A percentile compares a stretch with the other conserved stretches of the same genome.
Evolutionary conservation across 2,329 filamentous ascomycete genomes (phyloP).

Genomic region (Dryadomyces quercus-mongolicae): DNA sequence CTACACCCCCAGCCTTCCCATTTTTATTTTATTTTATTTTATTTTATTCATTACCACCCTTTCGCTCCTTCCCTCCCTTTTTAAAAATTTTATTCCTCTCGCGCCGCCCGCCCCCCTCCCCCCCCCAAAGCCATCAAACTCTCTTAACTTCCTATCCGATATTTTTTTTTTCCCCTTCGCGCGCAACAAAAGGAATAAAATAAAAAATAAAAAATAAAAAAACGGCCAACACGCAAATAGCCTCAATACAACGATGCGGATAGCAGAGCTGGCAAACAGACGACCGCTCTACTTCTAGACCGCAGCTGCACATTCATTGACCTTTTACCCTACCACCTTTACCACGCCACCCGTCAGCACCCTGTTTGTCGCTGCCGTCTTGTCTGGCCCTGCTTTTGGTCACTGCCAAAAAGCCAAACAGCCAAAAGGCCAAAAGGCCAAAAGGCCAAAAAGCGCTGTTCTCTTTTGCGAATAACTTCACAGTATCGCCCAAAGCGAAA

Average conservation of each 20-base stretch:
- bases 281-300: neutral
- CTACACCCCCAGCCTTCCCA: neutral
- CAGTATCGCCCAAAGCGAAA: conserved; percentile 6
- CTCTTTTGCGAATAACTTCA: conserved; percentile 8
- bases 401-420: too few relatives aligned
- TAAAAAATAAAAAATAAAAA: neutral
- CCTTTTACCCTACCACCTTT: neutral
- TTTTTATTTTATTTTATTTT: neutral
- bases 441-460: neutral
- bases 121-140: conserved; percentile 4
- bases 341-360: neutral
- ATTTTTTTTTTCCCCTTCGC: neutral
- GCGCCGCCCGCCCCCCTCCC: neutral
- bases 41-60: neutral
- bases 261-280: conserved; percentile 2
- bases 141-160: conserved; percentile 13
- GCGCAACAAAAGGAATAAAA: neutral
- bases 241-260: conserved; percentile 7
- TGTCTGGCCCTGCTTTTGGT: neutral
- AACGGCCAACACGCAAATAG: neutral
- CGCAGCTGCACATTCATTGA: too few relatives aligned
- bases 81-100: neutral
- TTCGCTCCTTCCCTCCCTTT: conserved; percentile 1
- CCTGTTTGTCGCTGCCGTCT: neutral
- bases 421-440: too few relatives aligned